Evolutionary conservation across 2,329 filamentous ascomycete species (phyloP).

Genomic region (Lasiodiplodia hormozganensis): DNA sequence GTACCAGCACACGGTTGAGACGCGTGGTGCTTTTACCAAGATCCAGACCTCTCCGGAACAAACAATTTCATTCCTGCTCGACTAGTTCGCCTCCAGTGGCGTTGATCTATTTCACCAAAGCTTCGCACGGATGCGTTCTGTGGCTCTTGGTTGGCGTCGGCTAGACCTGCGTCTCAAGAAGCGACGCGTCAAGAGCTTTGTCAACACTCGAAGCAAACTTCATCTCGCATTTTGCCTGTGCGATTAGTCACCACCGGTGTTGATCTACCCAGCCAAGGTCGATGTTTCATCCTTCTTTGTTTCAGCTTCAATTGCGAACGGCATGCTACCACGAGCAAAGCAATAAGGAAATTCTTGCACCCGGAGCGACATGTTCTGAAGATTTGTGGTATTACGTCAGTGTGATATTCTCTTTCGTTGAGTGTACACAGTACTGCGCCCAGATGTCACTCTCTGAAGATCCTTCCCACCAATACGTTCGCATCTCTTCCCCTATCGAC

Average conservation of each 20-base stretch:
- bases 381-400: too few relatives aligned
- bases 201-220: not conserved
- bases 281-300: too few relatives aligned
- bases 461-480: too few relatives aligned
- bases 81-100: not conserved
- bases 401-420: too few relatives aligned
- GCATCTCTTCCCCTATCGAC: too few relatives aligned
- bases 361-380: too few relatives aligned
- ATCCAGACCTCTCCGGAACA: not conserved
- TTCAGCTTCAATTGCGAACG: too few relatives aligned
- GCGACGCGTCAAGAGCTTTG: not conserved
- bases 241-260: not conserved
- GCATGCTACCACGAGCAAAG: too few relatives aligned
- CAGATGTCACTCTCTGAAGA: too few relatives aligned
- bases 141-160: constrained; percentile 3
- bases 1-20: not conserved
- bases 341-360: too few relatives aligned
- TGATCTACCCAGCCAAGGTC: not conserved
- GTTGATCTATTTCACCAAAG: not conserved
- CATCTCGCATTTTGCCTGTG: not conserved
- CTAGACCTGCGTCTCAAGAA: constrained; percentile 20
- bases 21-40: too few relatives aligned
- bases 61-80: not conserved
- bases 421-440: too few relatives aligned
- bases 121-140: not conserved